phyloP scores from a whole-genome alignment of 2,329 filamentous ascomycete genomes.

The Claviceps sp. region DNA sequence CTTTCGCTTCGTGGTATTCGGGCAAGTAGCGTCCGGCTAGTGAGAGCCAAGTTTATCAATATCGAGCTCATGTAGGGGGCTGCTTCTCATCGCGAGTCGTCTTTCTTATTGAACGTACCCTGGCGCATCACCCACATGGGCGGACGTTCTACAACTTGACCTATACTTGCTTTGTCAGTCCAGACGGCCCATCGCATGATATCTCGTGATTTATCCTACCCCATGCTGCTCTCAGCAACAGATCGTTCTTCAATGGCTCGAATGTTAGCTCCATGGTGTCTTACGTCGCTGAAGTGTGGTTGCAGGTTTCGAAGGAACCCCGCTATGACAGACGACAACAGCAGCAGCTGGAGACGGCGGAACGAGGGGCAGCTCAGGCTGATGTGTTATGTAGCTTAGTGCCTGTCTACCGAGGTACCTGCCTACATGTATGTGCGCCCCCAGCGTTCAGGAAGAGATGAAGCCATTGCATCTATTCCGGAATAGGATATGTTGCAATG shows the following conservation, averaged over 20 bases:
- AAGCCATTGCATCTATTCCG: too few relatives aligned
- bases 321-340: not conserved
- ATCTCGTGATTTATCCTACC: conserved; percentile 37
- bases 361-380: not conserved
- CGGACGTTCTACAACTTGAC: conserved; percentile 79
- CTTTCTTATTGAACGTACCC: conserved; percentile 39
- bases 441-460: too few relatives aligned
- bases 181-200: not conserved
- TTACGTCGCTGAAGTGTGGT: not conserved
- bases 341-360: not conserved
- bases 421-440: not conserved
- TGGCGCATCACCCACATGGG: conserved; percentile 99
- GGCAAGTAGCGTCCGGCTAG: conserved; percentile 90
- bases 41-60: not conserved
- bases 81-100: not conserved
- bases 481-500: too few relatives aligned
- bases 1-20: conserved; percentile 95
- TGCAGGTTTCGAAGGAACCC: not conserved
- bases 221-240: conserved; percentile 78
- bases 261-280: conserved; percentile 57
- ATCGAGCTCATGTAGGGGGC: too few relatives aligned
- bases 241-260: conserved; percentile 78
- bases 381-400: not conserved
- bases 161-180: conserved; percentile 28
- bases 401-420: not conserved